A percentile compares a stretch with the other conserved stretches of the same genome.
phyloP scores from a whole-genome alignment of 768 basidiomycete genomes.

The Boletus huronensis region DNA sequence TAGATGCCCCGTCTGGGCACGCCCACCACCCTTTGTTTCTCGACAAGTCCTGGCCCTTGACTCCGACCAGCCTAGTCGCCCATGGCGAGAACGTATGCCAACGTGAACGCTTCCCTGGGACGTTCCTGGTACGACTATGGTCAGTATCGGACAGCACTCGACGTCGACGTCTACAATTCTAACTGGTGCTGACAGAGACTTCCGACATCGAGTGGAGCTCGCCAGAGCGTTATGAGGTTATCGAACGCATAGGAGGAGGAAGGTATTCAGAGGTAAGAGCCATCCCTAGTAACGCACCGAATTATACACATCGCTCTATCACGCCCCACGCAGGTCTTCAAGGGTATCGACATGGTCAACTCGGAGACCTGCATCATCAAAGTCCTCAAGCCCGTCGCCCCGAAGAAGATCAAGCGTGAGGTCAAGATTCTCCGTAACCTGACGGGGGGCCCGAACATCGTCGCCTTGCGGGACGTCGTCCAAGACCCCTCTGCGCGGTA shows the following conservation, averaged over 20 bases:
- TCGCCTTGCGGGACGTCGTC: constrained; percentile 64
- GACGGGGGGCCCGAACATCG: constrained; percentile 67
- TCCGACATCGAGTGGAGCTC: constrained; percentile 60
- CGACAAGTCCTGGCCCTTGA: constrained; percentile 18
- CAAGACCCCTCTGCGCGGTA: constrained; percentile 59
- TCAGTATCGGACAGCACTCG: constrained; percentile 23
- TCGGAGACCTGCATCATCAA: constrained; percentile 60
- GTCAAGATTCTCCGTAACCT: constrained; percentile 71
- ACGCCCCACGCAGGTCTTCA: constrained; percentile 45
- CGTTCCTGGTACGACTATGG: constrained; percentile 64
- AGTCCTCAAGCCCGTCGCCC: constrained; percentile 66
- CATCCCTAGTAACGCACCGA: neutral
- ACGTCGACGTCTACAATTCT: neutral
- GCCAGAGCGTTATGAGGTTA: constrained; percentile 66
- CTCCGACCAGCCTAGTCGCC: constrained; percentile 11
- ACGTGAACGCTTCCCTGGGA: constrained; percentile 57
- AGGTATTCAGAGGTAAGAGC: constrained; percentile 57
- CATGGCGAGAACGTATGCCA: constrained; percentile 52
- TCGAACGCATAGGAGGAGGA: constrained; percentile 60
- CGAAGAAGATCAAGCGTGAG: constrained; percentile 70
- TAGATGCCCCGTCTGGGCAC: constrained; percentile 25
- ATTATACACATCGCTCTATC: neutral
- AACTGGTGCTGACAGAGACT: constrained; percentile 40
- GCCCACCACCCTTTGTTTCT: constrained; percentile 13
- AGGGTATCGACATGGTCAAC: constrained; percentile 54